These are phyloP conservation scores for Saccharomycopsis fibuligera DNA, from an alignment of 805 yeast genomes.

Conservation along the genomic window DNA sequence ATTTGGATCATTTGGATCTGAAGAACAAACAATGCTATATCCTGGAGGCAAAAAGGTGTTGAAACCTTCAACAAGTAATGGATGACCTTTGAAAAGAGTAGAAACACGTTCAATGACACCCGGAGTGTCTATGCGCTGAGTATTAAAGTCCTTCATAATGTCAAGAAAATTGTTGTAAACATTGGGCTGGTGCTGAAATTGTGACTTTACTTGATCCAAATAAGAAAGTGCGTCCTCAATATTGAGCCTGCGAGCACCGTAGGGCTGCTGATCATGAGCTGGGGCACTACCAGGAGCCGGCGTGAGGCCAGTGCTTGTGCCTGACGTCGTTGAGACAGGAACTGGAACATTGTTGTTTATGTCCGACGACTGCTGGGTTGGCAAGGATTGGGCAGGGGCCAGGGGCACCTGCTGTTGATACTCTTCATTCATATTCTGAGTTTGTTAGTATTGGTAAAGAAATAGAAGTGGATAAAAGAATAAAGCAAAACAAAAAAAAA, in stretches of 20 bases:
- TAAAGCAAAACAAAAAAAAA: too few species aligned
- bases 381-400: too few species aligned
- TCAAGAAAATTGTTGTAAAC: slow-evolving; percentile 94
- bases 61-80: slow-evolving; percentile 90
- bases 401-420: too few species aligned
- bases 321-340: too few species aligned
- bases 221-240: slow-evolving; percentile 95
- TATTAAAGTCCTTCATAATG: slow-evolving; percentile 97
- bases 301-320: too few species aligned
- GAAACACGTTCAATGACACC: slow-evolving; percentile 97
- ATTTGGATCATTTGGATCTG: slow-evolving; percentile 82
- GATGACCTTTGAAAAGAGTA: slow-evolving; percentile 84
- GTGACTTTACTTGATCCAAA: slow-evolving; percentile 90
- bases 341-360: too few species aligned
- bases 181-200: slow-evolving; percentile 87
- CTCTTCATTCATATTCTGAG: too few species aligned
- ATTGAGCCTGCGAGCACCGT: slow-evolving; percentile 38
- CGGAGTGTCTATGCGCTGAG: slow-evolving; percentile 93
- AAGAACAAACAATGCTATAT: slow-evolving; percentile 84
- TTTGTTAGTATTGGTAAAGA: too few species aligned
- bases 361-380: too few species aligned
- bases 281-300: too few species aligned
- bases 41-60: slow-evolving; percentile 98
- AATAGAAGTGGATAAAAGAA: too few species aligned
- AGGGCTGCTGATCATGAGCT: not conserved